Conservation (phyloP, 2,329 filamentous ascomycete species). For the Colletotrichum paranaense region DNA sequence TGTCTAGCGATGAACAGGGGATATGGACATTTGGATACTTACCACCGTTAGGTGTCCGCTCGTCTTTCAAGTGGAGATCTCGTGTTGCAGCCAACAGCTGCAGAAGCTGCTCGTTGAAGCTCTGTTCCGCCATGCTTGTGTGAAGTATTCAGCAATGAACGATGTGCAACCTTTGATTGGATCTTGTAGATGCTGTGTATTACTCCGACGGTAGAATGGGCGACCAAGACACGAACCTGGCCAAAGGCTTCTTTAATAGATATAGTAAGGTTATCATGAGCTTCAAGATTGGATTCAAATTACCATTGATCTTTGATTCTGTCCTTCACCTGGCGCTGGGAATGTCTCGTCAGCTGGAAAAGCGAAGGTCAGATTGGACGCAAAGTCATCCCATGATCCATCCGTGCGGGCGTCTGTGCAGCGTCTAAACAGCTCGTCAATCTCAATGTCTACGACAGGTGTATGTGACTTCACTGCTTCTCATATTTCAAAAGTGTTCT, state of each 20-base stretch:
- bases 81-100: background rate
- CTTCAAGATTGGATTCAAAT: background rate
- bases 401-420: background rate
- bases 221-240: background rate
- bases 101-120: background rate
- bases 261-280: background rate
- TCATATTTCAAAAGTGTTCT: background rate
- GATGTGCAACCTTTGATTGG: background rate
- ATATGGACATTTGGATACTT: background rate
- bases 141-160: background rate
- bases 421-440: background rate
- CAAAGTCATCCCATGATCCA: background rate
- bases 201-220: background rate
- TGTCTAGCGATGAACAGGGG: background rate
- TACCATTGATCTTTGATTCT: background rate
- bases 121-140: background rate
- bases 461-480: background rate
- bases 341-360: background rate
- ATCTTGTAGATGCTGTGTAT: background rate
- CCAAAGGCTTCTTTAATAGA: background rate
- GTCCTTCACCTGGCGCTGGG: background rate
- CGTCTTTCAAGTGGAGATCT: background rate
- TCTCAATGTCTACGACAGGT: background rate
- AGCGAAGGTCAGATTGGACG: background rate
- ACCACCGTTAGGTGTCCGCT: background rate